Base-by-base conservation (phyloP, 441 rosid genomes). In the Dalechampia spathulata region DNA sequence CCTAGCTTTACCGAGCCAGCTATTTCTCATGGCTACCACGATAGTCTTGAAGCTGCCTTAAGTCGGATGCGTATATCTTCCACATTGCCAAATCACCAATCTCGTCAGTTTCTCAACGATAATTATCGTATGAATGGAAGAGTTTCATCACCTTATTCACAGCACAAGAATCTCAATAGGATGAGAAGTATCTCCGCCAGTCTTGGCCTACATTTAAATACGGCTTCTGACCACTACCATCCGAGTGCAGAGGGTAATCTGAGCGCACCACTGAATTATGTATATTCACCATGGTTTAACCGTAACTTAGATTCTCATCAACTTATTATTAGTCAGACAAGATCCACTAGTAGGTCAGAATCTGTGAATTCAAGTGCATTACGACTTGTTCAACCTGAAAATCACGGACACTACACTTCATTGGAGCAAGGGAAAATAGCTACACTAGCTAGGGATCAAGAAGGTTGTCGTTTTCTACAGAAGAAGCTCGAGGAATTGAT, bases 401-500 rank as follows among this genome's bases (percentile, higher is more conserved):
- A 26, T 1, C 46, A 28, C 21, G 10, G 16, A 5, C n/a, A 5
- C 34, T 22, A 48, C 45, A 26, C 57, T 3, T 52, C 61, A 0
- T 4, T 62, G 58, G 58, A 60, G 39, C 60, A 60, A 46, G 80
- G 73, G 2, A 37, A 8, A 25, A 40, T 76, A 7, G 41, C 30
- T 6, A 5, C 22, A 6, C 34, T 55, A 15, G 68, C 80, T 0
- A 69, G 13, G 37, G 70, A 55, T 44, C 70, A 55, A 30, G 48
- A 28, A 0, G 43, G 52, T 0, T 52, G 65, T 12, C 53, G 66
- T 14, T 28, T 62, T 5, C 54, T 71, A 70, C 60, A 49, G 42
- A 23, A 30, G 34, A 54, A 49, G 40, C 14, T 70, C 2, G 63
- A 49, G 0, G 66, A 61, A 7, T 27, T 37, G 26, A 44, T 12